Conservation (phyloP, 257 asterid genomes). For the Fraxinus excelsior region DNA sequence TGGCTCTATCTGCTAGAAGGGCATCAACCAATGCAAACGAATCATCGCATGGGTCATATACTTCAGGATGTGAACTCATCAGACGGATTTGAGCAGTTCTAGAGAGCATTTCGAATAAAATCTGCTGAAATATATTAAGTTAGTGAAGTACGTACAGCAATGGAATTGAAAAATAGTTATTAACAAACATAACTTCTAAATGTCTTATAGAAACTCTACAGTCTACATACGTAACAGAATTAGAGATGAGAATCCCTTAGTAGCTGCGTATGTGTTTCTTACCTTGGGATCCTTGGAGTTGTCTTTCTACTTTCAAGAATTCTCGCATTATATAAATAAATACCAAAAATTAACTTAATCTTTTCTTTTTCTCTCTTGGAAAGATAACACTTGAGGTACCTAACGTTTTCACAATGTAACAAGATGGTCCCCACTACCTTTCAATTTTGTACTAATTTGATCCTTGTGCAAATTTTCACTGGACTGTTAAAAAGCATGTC, state of each 20-base stretch:
- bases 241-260: not conserved
- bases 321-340: not conserved
- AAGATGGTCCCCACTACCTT: too few species aligned
- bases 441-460: too few species aligned
- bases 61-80: slow-evolving; percentile 89
- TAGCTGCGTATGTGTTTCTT: not conserved
- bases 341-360: not conserved
- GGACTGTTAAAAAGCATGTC: too few species aligned
- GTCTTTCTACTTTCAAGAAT: not conserved
- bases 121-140: slow-evolving; percentile 22
- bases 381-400: too few species aligned
- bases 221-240: not conserved
- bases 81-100: slow-evolving; percentile 71
- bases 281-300: not conserved
- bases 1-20: slow-evolving; percentile 76
- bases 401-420: too few species aligned
- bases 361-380: not conserved
- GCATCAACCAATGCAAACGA: slow-evolving; percentile 93
- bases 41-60: slow-evolving; percentile 95
- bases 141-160: not conserved
- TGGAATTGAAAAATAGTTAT: not conserved
- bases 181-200: not conserved
- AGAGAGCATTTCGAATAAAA: slow-evolving; percentile 42
- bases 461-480: too few species aligned
- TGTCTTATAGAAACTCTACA: not conserved